A percentile compares a stretch with the other conserved stretches of the same genome.
Conservation (phyloP, 805 yeast species). For the Vanderwaltozyma polyspora region DNA sequence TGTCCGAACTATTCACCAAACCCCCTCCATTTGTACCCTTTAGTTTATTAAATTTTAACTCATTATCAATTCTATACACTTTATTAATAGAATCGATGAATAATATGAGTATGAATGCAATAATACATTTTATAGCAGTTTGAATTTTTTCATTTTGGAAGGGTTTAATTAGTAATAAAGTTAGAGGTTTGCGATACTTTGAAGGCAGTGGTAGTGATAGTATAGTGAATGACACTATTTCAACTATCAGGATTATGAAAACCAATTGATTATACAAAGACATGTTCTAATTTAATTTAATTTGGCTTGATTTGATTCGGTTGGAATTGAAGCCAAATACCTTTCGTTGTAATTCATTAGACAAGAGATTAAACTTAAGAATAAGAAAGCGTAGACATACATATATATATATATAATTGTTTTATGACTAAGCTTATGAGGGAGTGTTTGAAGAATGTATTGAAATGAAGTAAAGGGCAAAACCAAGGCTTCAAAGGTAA, state of each 20-base stretch:
- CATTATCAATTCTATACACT: conserved; percentile 57
- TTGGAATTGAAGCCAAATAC: too few relatives aligned
- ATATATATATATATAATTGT: too few relatives aligned
- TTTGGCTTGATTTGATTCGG: neutral
- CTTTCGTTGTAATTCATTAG: too few relatives aligned
- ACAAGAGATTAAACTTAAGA: too few relatives aligned
- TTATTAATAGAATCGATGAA: conserved; percentile 85
- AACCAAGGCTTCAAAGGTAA: too few relatives aligned
- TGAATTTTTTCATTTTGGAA: conserved; percentile 62
- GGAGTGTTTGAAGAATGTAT: too few relatives aligned
- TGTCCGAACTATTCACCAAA: conserved; percentile 39
- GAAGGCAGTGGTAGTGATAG: conserved; percentile 84
- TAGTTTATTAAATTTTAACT: conserved; percentile 19
- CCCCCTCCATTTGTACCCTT: conserved; percentile 14
- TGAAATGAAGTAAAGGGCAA: too few relatives aligned
- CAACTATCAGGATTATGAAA: conserved; percentile 65
- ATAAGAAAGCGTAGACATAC: too few relatives aligned
- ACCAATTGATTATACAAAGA: conserved; percentile 29
- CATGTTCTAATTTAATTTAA: too few relatives aligned
- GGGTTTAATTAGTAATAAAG: conserved; percentile 53
- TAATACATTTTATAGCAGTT: conserved; percentile 66
- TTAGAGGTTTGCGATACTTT: conserved; percentile 52
- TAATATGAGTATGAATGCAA: conserved; percentile 72
- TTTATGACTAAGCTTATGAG: too few relatives aligned
- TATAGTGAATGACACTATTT: conserved; percentile 66